Evolutionary conservation across 2,329 filamentous ascomycete genomes (phyloP), one percentile per base, ranked within the genome.

Genomic region (Colletotrichum neosansevieriae): DNA sequence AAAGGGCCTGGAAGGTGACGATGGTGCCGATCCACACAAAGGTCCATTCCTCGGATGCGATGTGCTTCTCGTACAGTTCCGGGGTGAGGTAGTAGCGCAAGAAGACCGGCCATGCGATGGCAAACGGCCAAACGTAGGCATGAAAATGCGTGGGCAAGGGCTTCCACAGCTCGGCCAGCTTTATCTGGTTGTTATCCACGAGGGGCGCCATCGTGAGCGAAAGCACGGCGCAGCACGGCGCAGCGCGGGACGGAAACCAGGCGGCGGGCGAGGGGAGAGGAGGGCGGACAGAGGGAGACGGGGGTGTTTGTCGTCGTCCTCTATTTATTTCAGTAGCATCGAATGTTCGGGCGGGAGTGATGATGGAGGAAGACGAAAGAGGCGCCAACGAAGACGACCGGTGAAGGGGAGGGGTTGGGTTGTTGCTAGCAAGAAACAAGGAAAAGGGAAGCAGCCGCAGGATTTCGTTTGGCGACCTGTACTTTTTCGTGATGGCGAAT

Each of bases 1-100:
- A 83, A 71, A 99, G 86, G 71, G 93, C 90, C 83, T 99, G 97
- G 64, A 92, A 76, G 11, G 94, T 97, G 78, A 97, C 86, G 77
- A 99, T 98, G 73, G 89, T 87, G 75, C 92, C 95, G 72, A 92
- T 88, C 90, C 93, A 99, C 71, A 99, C 93, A 78, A 97, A 97
- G 1, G 97, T 98, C 95, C 96, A 99, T 85, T 99, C 96, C 74
- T 92, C 90, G n/a, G 92, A 94, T 75, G 92, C 89, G 72, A 99
- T 97, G 83, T 98, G 91, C 77, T 91, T 91, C 73, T 97, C 92
- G 80, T 99, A 99, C 73, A 93, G 89, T 61, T 94, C 91, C 70
- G 90, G 85, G 21, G 89, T 92, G 61, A 97, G 89, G 79, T 97
- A 98, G 80, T 94, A 90, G 78, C 92, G 89, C 72, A 97, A 88